Conservation (phyloP, 352 stramenopile species). For the Globisporangium rhizosaccharum region DNA sequence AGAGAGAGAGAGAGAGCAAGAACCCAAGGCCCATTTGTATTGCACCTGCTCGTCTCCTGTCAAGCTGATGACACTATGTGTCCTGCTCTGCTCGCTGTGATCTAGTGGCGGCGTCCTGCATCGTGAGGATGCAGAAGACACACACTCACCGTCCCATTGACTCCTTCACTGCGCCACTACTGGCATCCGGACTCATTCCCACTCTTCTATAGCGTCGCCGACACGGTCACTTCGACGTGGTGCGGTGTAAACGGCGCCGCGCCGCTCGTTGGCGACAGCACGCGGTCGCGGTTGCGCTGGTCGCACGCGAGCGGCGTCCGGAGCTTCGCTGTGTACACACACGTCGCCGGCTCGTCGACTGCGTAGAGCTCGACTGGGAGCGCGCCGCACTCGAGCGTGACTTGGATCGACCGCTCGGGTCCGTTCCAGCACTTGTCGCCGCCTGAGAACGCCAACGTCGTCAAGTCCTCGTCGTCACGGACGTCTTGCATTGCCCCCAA, state of each 20-base stretch:
- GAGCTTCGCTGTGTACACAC: constrained; percentile 81
- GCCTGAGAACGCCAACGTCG: constrained; percentile 47
- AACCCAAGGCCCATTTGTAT: too few relatives aligned
- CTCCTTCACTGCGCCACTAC: neutral
- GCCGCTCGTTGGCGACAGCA: constrained; percentile 27
- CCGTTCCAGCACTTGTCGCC: constrained; percentile 88
- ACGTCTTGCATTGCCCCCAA: constrained; percentile 65
- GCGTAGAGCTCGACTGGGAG: constrained; percentile 56
- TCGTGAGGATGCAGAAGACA: neutral
- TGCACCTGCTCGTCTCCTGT: neutral
- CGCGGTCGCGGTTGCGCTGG: constrained; percentile 23
- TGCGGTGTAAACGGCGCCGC: constrained; percentile 29
- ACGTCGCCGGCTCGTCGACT: constrained; percentile 82
- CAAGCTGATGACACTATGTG: too few relatives aligned
- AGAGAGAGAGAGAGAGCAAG: neutral
- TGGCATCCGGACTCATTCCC: neutral
- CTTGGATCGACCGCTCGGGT: constrained; percentile 67
- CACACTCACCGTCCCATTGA: neutral
- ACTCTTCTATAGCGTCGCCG: constrained; percentile 27
- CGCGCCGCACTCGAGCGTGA: constrained; percentile 66
- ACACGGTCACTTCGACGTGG: constrained; percentile 62
- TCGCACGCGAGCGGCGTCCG: constrained; percentile 72
- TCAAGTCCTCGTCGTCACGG: constrained; percentile 2
- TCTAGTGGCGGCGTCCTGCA: too few relatives aligned
- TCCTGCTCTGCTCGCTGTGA: neutral